phyloP scores from a whole-genome alignment of 75 land plant species.

The Sequoia sempervirens region DNA sequence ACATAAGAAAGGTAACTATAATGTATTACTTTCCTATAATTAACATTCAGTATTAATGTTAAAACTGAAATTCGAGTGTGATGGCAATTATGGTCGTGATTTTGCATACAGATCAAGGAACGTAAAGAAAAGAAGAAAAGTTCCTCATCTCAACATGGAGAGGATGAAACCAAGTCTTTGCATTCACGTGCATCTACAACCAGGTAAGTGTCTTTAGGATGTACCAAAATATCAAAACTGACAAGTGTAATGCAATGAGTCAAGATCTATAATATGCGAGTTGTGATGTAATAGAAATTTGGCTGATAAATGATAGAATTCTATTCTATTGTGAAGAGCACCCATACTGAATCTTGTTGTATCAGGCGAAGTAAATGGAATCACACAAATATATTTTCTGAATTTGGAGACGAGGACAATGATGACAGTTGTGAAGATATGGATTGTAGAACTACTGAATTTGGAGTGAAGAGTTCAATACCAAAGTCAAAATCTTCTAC shows the following conservation, averaged over 20 bases:
- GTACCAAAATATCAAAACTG: neutral
- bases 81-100: neutral
- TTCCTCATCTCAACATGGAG: conserved; percentile 48
- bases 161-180: conserved; percentile 47
- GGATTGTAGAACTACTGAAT: conserved; percentile 15
- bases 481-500: conserved; percentile 22
- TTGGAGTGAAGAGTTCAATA: conserved; percentile 19
- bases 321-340: neutral
- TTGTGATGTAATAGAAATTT: neutral
- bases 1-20: conserved; percentile 73
- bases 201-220: conserved; percentile 25
- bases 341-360: neutral
- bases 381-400: conserved; percentile 90
- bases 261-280: neutral
- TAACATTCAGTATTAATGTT: neutral
- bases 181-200: conserved; percentile 71
- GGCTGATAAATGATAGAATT: neutral
- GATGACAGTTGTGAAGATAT: conserved; percentile 35
- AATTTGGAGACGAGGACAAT: conserved; percentile 52
- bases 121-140: conserved; percentile 59
- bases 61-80: neutral
- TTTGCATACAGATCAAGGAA: conserved; percentile 47
- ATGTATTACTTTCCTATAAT: neutral
- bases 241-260: neutral
- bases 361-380: conserved; percentile 90